phyloP scores from a whole-genome alignment of 2,329 filamentous ascomycete species.

The Cladosporium phlei region DNA sequence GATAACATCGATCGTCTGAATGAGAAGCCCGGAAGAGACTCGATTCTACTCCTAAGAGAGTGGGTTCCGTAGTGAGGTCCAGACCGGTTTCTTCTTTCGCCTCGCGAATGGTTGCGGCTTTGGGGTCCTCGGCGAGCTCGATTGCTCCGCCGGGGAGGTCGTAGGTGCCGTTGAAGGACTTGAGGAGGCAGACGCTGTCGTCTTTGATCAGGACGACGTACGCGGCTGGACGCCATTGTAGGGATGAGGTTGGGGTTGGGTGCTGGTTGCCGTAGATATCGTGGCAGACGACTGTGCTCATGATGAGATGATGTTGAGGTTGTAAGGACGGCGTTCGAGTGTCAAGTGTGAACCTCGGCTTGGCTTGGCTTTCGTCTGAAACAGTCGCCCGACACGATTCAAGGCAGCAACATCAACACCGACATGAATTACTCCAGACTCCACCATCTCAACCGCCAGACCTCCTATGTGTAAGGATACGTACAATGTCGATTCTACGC shows the following conservation, averaged over 20 bases:
- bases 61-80: background rate
- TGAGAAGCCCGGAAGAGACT: constrained; percentile 12
- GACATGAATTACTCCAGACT: no score
- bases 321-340: no score
- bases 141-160: constrained; percentile 14
- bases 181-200: constrained; percentile 1
- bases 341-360: no score
- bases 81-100: constrained; percentile 14
- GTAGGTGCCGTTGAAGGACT: constrained; percentile 5
- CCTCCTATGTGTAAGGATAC: no score
- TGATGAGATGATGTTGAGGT: no score
- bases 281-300: constrained; percentile 1
- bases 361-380: no score
- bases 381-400: no score
- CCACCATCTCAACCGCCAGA: no score
- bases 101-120: constrained; percentile 10
- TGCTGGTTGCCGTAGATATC: constrained; percentile 9
- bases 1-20: constrained; percentile 2
- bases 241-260: background rate
- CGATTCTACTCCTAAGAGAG: constrained; percentile 7
- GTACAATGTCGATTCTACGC: no score
- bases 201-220: constrained; percentile 13
- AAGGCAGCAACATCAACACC: no score
- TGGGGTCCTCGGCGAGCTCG: constrained; percentile 13
- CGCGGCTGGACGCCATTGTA: constrained; percentile 14